phyloP scores from a whole-genome alignment of 306 rosid species.

The Argentina anserina region DNA sequence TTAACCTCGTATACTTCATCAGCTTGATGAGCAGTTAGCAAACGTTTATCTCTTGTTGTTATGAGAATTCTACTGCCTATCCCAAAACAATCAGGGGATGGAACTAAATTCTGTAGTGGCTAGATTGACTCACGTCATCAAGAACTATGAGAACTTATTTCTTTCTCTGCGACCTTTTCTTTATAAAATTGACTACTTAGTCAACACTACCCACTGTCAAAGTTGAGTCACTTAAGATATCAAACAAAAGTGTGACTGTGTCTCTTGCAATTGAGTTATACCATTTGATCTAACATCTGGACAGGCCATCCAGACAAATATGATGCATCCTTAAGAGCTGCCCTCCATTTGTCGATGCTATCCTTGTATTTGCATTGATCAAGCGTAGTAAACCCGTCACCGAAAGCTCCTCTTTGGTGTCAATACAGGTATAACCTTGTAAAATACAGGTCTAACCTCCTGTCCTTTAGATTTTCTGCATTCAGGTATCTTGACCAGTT shows the following conservation, averaged over 20 bases:
- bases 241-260: too few species aligned
- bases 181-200: background rate
- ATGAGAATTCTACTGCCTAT: constrained; percentile 4
- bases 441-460: background rate
- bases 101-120: background rate
- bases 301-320: background rate
- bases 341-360: background rate
- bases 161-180: background rate
- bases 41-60: constrained; percentile 6
- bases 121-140: background rate
- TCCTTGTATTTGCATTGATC: background rate
- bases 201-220: background rate
- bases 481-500: background rate
- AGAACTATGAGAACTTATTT: background rate
- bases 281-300: background rate
- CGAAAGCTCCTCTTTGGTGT: background rate
- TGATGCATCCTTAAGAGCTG: constrained; percentile 1
- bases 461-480: background rate
- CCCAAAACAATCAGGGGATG: background rate
- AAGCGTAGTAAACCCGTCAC: background rate
- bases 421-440: background rate
- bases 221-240: too few species aligned
- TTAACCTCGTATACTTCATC: background rate
- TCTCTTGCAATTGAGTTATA: too few species aligned
- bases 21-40: background rate